These are phyloP conservation scores for Earliella scabrosa DNA, from an alignment of 1,284 basidiomycete genomes.

Conservation along the genomic window DNA sequence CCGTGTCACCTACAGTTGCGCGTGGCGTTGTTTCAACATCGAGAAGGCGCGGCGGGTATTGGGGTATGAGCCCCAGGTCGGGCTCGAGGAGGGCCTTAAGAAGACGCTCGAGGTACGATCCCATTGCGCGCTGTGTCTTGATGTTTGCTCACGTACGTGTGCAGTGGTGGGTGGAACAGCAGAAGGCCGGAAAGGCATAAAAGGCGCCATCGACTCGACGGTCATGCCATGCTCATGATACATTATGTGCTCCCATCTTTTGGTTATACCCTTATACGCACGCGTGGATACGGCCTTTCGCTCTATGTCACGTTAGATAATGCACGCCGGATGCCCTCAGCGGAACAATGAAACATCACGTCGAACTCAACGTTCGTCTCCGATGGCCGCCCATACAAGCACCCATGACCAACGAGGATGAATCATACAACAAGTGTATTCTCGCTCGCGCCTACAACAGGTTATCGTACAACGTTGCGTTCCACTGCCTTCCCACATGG, in stretches of 20 bases:
- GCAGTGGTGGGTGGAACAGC: constrained; percentile 29
- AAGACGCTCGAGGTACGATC: constrained; percentile 71
- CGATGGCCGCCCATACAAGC: too few relatives aligned
- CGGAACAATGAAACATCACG: too few relatives aligned
- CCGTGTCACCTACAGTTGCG: constrained; percentile 80
- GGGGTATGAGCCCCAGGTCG: constrained; percentile 92
- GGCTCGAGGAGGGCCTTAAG: constrained; percentile 87
- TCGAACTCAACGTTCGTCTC: too few relatives aligned
- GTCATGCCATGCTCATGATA: constrained; percentile 13
- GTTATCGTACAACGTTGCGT: too few relatives aligned
- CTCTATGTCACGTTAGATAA: constrained; percentile 14
- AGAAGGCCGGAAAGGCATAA: constrained; percentile 28
- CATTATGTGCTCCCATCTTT: constrained; percentile 5
- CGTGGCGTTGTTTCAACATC: constrained; percentile 89
- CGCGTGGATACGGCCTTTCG: neutral
- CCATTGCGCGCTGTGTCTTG: neutral
- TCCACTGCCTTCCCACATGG: too few relatives aligned
- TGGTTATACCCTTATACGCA: constrained; percentile 20
- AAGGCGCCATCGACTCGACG: constrained; percentile 6
- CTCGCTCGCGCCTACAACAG: too few relatives aligned
- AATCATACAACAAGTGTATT: too few relatives aligned
- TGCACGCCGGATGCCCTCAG: neutral
- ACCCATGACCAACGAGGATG: too few relatives aligned
- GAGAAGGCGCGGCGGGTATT: constrained; percentile 93
- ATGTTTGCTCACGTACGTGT: neutral